Base-by-base conservation (phyloP, 2,329 filamentous ascomycete species). In the Sclerotinia minor region DNA sequence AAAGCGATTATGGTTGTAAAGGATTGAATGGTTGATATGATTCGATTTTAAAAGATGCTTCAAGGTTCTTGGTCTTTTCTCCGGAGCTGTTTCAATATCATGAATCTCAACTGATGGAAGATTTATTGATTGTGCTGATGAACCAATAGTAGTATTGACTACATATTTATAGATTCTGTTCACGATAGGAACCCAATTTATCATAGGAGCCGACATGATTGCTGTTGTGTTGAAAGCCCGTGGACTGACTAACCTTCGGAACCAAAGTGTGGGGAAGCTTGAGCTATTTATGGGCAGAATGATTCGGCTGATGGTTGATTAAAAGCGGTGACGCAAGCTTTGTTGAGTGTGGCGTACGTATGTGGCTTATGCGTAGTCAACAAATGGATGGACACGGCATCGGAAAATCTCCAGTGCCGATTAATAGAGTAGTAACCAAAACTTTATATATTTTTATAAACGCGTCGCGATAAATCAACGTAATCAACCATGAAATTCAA, bases 21-120 rank as follows among this genome's bases (percentile, higher is more conserved):
- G 80, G 72, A 98, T 89, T 44, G 92, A 87, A 79, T 96, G 87
- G 77, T 95, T 97, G 72, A 89, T 89, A 80, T 99, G 95, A 78
- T 98, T 98, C 64, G 94, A 89, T 78, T 91, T 92, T 69, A 99
- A 79, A 19, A 99, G 83, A 79, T 98, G 93, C 81, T 96, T 97
- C 70, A 99, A 83, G 26, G 92, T 92, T 70, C 94, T 84, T 24
- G 90, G 88, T 67, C 91, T 84, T 78, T 92, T 94, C 76, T 96
- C 92, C 11, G 88, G 84, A 59, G 88, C 84, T 6, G 89, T 90
- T 80, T 98, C 94, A 74, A 97, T 85, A 77, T 91, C 86, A 79
- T 96, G 88, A 68, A 92, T 83, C 71, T 91, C 82, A 67, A 94
- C 89, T 0, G 90, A 82, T 11, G 90, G 83, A 8, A 97, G 76